Conservation (phyloP, 208 protist species). For the Jaenimonas drosophilae region DNA sequence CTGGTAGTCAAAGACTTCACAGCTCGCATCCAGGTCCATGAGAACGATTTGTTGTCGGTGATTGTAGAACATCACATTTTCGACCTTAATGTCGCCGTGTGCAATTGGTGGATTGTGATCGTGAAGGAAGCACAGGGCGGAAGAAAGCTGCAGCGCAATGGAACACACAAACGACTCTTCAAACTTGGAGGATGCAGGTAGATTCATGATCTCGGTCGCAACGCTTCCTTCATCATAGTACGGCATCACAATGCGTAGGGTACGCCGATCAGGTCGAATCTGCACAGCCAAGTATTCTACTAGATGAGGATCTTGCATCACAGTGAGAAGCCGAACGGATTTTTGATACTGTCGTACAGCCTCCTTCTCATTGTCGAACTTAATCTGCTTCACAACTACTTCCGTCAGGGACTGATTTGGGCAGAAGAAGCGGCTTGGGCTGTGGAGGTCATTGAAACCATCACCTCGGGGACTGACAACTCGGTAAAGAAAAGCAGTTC, state of each 20-base stretch:
- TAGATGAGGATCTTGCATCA: conserved; percentile 44
- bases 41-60: conserved; percentile 45
- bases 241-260: conserved; percentile 62
- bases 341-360: conserved; percentile 43
- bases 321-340: conserved; percentile 61
- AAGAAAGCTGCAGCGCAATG: conserved; percentile 43
- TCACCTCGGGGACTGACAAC: conserved; percentile 4
- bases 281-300: conserved; percentile 72
- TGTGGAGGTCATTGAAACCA: background rate
- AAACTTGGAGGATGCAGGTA: conserved; percentile 21
- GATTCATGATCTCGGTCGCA: conserved; percentile 24
- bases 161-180: conserved; percentile 47
- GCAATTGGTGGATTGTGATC: conserved; percentile 68
- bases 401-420: conserved; percentile 10
- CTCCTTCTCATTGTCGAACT: conserved; percentile 11
- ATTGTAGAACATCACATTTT: conserved; percentile 69
- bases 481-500: conserved; percentile 35
- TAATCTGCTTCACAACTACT: conserved; percentile 60
- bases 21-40: conserved; percentile 62
- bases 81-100: conserved; percentile 73
- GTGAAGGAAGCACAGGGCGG: conserved; percentile 52
- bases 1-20: conserved; percentile 25
- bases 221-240: conserved; percentile 63
- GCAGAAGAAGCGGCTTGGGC: background rate
- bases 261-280: conserved; percentile 27